Evolutionary conservation across 257 asterid genomes (phyloP), one percentile per base, ranked within the genome.

Genomic region (Solanum pennellii): DNA sequence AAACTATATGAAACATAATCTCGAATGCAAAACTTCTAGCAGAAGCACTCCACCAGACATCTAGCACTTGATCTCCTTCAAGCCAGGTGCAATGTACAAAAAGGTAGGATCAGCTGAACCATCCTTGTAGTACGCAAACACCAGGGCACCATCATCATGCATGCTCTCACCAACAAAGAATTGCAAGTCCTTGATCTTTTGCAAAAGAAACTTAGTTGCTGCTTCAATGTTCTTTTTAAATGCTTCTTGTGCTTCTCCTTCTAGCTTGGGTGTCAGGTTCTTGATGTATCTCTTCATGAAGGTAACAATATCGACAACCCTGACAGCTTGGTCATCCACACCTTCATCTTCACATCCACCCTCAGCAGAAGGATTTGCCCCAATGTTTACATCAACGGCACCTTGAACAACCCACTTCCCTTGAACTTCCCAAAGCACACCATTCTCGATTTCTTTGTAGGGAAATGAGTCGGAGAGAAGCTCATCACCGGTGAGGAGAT

Each of bases 121-220:
- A 0, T 96, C 99, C 91, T 94, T 93, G 94, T 95, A 95, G 92
- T 93, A 96, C 11, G 98, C 98, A 23, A 96, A 93, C 45, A 96
- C 99, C 76, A 95, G 12, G 47, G 92, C 84, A 90, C 92, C 21
- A 14, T 95, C 98, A 7, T 96, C 99, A 0, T 31, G 80, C 99
- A 96, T 94, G 94, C 98, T 92, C 92, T 96, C 98, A 42, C 99
- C 99, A 39, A 96, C 98, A n/a, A 93, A 96, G 83, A 94, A 95
- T 90, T 96, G 99, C 29, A 96, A 95, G 86, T 96, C 99, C 35
- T 89, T 91, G 82, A 96, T 90, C 91, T 94, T 96, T 3, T 92
- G 68, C 41, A 95, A 89, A 83, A 96, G 90, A 85, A 88, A 95
- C 89, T 96, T 95, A 31, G 98, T 95, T 49, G 98, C 98, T 1